Percentiles rank a stretch among this genome's conserved stretches.
These are phyloP conservation scores for Lipomyces orientalis DNA, from an alignment of 805 yeast genomes.

Conservation along the genomic window DNA sequence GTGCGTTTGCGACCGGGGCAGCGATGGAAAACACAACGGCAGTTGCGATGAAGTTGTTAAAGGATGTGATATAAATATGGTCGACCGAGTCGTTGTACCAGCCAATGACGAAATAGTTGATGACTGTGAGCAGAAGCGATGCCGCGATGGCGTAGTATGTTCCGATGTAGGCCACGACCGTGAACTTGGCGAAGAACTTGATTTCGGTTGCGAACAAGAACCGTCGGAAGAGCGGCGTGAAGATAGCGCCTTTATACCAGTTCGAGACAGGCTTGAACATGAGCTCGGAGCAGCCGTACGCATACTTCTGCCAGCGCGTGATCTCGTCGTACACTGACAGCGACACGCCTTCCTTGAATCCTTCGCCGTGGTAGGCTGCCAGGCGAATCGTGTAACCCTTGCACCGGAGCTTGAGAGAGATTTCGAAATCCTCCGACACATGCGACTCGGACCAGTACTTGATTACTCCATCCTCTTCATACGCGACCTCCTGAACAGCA, in stretches of 20 bases:
- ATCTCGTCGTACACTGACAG: slow-evolving; percentile 33
- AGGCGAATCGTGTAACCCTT: slow-evolving; percentile 27
- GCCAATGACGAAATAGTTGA: slow-evolving; percentile 30
- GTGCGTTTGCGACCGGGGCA: slow-evolving; percentile 23
- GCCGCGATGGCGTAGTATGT: slow-evolving; percentile 31
- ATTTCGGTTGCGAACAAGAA: slow-evolving; percentile 24
- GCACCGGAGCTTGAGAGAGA: slow-evolving; percentile 31
- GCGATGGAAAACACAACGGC: slow-evolving; percentile 28
- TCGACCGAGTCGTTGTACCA: slow-evolving; percentile 24
- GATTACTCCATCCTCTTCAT: slow-evolving; percentile 21
- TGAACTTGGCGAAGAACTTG: slow-evolving; percentile 29
- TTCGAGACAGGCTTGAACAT: slow-evolving; percentile 24
- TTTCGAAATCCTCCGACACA: slow-evolving; percentile 34
- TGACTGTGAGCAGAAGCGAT: slow-evolving; percentile 20
- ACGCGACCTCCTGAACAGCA: slow-evolving; percentile 33
- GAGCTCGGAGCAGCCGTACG: slow-evolving; percentile 32
- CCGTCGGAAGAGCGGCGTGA: slow-evolving; percentile 30
- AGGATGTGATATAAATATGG: slow-evolving; percentile 26
- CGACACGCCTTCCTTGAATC: slow-evolving; percentile 34
- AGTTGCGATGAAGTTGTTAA: slow-evolving; percentile 20
- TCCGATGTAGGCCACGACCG: slow-evolving; percentile 31
- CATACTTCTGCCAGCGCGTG: slow-evolving; percentile 35
- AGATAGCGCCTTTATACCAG: slow-evolving; percentile 21
- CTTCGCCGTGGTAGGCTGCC: slow-evolving; percentile 22
- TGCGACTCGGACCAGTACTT: slow-evolving; percentile 34